A percentile compares a stretch with the other conserved stretches of the same genome.
Evolutionary conservation across 2,329 filamentous ascomycete genomes (phyloP).

Genomic region (Aspergillus sp.): DNA sequence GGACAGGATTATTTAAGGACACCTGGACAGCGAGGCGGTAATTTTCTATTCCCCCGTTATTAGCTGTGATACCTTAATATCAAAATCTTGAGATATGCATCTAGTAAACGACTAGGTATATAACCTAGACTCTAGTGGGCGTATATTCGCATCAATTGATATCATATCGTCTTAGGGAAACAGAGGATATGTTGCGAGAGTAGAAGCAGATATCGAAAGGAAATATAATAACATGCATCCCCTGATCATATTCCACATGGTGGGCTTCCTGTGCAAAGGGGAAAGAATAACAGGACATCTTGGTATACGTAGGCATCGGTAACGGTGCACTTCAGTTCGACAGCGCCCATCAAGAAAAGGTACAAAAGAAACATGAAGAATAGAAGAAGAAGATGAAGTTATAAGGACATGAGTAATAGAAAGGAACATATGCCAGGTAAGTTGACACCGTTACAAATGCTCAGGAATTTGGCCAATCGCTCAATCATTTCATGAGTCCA

Average conservation of each 20-base stretch:
- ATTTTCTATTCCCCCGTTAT: background rate
- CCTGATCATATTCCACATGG: slow-evolving; percentile 9
- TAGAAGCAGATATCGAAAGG: slow-evolving; percentile 4
- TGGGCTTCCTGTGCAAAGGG: slow-evolving; percentile 1
- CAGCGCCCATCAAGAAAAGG: background rate
- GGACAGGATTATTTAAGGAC: slow-evolving; percentile 67
- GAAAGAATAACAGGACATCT: slow-evolving; percentile 2
- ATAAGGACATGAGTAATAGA: slow-evolving; percentile 32
- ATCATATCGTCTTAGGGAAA: background rate
- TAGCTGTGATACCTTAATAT: slow-evolving; percentile 13
- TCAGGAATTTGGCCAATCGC: slow-evolving; percentile 35
- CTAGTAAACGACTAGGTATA: background rate
- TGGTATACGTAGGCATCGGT: slow-evolving; percentile 6
- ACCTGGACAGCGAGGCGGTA: slow-evolving; percentile 55
- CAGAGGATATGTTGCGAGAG: background rate
- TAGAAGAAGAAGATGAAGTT: slow-evolving; percentile 6
- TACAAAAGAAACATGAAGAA: background rate
- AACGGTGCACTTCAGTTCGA: background rate
- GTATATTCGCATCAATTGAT: background rate
- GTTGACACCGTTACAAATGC: slow-evolving; percentile 39
- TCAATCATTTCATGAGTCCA: slow-evolving; percentile 38
- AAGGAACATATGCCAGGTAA: slow-evolving; percentile 34
- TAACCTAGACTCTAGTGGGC: background rate
- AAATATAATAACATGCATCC: slow-evolving; percentile 13
- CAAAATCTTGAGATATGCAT: background rate